Percentiles rank a stretch among this genome's conserved stretches.
Evolutionary conservation across 169 alveolate species (phyloP).

Genomic region (Plasmodium gallinaceum): DNA sequence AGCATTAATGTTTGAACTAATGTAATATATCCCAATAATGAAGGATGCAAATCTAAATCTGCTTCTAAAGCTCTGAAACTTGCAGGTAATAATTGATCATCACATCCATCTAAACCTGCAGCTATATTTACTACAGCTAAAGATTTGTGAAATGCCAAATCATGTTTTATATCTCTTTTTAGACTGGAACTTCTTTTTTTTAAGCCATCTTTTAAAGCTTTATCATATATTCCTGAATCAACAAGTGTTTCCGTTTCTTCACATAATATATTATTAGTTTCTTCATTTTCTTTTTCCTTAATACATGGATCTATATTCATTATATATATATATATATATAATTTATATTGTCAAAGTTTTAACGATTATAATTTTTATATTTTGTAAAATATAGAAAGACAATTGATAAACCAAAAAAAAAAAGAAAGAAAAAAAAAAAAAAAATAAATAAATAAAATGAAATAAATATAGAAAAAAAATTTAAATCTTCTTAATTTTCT

Average conservation of each 20-base stretch:
- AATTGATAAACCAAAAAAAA: no score
- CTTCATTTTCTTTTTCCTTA: slow-evolving; percentile 14
- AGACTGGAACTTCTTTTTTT: slow-evolving; percentile 9
- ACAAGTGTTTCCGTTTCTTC: slow-evolving; percentile 74
- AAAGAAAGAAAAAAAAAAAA: no score
- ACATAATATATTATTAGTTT: slow-evolving; percentile 18
- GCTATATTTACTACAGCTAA: slow-evolving; percentile 87
- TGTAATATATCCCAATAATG: slow-evolving; percentile 87
- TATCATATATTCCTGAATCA: slow-evolving; percentile 26
- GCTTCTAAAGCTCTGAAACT: slow-evolving; percentile 92
- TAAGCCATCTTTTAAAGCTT: neutral
- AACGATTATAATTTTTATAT: no score
- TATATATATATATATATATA: neutral
- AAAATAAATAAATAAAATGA: no score
- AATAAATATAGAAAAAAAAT: no score
- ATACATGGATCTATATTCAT: slow-evolving; percentile 43
- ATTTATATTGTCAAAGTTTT: no score
- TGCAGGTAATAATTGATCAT: slow-evolving; percentile 92
- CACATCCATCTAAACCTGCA: slow-evolving; percentile 92
- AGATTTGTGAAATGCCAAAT: slow-evolving; percentile 74
- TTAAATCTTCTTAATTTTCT: no score
- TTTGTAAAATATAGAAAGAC: no score
- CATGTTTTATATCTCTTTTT: slow-evolving; percentile 24
- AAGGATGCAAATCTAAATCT: slow-evolving; percentile 89
- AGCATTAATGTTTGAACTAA: slow-evolving; percentile 89